Conservation (phyloP, 441 rosid species). For the Pelargonium fulgidum region DNA sequence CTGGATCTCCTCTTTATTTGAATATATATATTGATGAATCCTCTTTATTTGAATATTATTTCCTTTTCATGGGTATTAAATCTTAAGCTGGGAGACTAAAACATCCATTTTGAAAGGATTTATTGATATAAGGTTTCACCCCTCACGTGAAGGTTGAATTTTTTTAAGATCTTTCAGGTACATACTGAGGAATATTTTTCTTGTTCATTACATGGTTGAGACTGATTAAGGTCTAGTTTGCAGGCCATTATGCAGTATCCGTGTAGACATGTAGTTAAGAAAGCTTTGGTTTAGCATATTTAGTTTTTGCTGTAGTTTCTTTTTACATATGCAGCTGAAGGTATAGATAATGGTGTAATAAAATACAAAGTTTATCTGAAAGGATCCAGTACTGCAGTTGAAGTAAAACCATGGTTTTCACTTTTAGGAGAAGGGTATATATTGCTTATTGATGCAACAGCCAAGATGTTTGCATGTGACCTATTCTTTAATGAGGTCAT, state of each 20-base stretch:
- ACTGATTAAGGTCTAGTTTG: too few species aligned
- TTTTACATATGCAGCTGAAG: neutral
- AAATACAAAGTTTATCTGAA: neutral
- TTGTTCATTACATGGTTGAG: too few species aligned
- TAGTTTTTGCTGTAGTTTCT: neutral
- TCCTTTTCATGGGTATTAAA: too few species aligned
- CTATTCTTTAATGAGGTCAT: slow-evolving; percentile 3
- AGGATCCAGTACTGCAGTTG: neutral
- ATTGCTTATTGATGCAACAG: neutral
- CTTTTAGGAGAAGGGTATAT: neutral
- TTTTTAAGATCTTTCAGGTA: too few species aligned
- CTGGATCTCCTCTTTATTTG: too few species aligned
- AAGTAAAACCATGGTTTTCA: neutral
- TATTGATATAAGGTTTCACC: too few species aligned
- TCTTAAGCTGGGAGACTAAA: too few species aligned
- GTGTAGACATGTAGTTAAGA: neutral
- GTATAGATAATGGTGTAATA: neutral
- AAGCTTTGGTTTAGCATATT: neutral
- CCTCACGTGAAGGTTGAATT: too few species aligned
- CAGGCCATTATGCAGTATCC: neutral
- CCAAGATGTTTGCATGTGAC: neutral
- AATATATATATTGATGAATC: too few species aligned
- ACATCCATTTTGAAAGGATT: too few species aligned
- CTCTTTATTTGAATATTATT: too few species aligned
- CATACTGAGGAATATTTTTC: too few species aligned